phyloP scores from a whole-genome alignment of 495 filamentous ascomycete species.

The Letharia columbiana region DNA sequence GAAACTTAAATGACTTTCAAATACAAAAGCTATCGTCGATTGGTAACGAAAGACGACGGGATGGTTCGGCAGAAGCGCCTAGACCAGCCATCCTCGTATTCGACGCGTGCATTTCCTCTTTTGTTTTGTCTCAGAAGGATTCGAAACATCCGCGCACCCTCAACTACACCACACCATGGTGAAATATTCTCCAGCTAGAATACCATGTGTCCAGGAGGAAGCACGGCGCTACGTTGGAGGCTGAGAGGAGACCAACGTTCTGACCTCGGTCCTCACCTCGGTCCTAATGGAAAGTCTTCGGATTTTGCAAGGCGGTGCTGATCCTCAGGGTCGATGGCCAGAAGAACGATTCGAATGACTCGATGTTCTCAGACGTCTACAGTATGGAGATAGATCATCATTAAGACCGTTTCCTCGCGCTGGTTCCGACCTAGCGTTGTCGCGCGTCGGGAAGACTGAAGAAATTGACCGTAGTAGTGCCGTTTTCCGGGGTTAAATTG shows the following conservation, averaged over 20 bases:
- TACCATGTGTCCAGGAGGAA: neutral
- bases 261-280: neutral
- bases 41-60: neutral
- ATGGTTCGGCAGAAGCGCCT: neutral
- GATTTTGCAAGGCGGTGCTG: no score
- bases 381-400: no score
- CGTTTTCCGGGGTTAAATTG: neutral
- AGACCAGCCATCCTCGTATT: slow-evolving; percentile 5
- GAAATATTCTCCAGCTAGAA: neutral
- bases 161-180: neutral
- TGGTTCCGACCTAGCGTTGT: no score
- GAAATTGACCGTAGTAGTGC: neutral
- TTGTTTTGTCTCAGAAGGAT: neutral
- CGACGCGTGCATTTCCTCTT: neutral
- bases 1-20: neutral
- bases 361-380: no score
- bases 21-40: neutral
- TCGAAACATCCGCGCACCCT: neutral
- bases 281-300: no score
- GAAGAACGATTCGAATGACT: no score
- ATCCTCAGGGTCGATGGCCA: no score
- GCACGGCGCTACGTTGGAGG: neutral
- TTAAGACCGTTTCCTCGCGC: no score
- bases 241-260: no score
- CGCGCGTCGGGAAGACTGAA: no score